A percentile compares a stretch with the other conserved stretches of the same genome.
These are phyloP conservation scores for Psidium guajava DNA, from an alignment of 345 rosid species.

Conservation along the genomic window DNA sequence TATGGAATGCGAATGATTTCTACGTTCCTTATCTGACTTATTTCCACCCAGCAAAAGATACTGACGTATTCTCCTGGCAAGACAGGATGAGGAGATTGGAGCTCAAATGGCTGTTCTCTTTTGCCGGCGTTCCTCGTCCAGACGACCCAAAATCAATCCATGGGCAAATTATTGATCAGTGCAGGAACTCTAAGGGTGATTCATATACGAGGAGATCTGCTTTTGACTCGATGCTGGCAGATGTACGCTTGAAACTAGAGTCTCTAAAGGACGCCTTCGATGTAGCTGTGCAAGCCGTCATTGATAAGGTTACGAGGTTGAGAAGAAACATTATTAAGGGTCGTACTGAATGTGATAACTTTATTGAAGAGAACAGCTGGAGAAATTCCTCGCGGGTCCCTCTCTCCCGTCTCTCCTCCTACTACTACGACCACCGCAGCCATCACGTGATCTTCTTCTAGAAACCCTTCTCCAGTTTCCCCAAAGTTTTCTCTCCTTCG, in stretches of 20 bases:
- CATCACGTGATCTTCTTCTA: too few relatives aligned
- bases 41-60: slow-evolving; percentile 11
- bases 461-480: too few relatives aligned
- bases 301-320: slow-evolving; percentile 34
- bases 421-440: too few relatives aligned
- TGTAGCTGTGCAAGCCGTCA: slow-evolving; percentile 31
- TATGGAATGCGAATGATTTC: slow-evolving; percentile 13
- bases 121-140: slow-evolving; percentile 14
- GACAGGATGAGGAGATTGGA: slow-evolving; percentile 12
- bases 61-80: slow-evolving; percentile 9
- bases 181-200: slow-evolving; percentile 21
- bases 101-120: slow-evolving; percentile 9
- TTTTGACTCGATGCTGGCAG: slow-evolving; percentile 41
- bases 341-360: slow-evolving; percentile 10
- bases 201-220: slow-evolving; percentile 42
- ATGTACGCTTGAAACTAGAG: slow-evolving; percentile 32
- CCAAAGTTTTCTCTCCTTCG: too few relatives aligned
- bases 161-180: slow-evolving; percentile 9
- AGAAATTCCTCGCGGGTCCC: too few relatives aligned
- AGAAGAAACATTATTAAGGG: slow-evolving; percentile 24
- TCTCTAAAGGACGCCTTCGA: slow-evolving; percentile 37
- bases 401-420: too few relatives aligned
- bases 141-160: slow-evolving; percentile 7
- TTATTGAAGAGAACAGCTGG: slow-evolving; percentile 14
- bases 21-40: slow-evolving; percentile 13